These are phyloP conservation scores for Saksenaea vasiformis DNA, from an alignment of 371 early-diverging fungal species.

Conservation along the genomic window DNA sequence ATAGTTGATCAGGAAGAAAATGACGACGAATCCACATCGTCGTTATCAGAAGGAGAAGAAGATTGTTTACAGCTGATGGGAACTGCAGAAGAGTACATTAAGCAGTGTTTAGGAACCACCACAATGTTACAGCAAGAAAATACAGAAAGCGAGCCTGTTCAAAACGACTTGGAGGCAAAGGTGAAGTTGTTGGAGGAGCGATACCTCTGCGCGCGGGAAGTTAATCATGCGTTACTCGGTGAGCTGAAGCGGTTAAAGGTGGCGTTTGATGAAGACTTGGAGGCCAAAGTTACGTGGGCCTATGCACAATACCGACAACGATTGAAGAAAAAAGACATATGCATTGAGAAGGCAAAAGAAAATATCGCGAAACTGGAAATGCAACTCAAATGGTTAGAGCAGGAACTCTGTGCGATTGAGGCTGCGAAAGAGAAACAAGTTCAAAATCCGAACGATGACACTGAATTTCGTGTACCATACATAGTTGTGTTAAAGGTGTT, in stretches of 20 bases:
- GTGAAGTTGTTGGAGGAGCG: neutral
- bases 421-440: neutral
- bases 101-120: neutral
- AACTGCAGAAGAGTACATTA: neutral
- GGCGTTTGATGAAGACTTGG: neutral
- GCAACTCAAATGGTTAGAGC: neutral
- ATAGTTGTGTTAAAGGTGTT: neutral
- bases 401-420: neutral
- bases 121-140: neutral
- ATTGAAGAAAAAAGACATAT: neutral
- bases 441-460: neutral
- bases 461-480: neutral
- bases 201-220: neutral
- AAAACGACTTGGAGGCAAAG: neutral
- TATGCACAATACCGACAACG: neutral
- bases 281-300: neutral
- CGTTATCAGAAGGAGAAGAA: neutral
- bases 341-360: neutral
- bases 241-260: neutral
- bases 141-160: neutral
- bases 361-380: neutral
- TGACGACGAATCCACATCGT: neutral
- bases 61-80: neutral
- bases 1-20: neutral
- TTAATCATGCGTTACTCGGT: neutral